Percentiles rank a stretch among this genome's conserved stretches.
phyloP scores from a whole-genome alignment of 176 grass and related monocot species.

The Oryza meridionalis region DNA sequence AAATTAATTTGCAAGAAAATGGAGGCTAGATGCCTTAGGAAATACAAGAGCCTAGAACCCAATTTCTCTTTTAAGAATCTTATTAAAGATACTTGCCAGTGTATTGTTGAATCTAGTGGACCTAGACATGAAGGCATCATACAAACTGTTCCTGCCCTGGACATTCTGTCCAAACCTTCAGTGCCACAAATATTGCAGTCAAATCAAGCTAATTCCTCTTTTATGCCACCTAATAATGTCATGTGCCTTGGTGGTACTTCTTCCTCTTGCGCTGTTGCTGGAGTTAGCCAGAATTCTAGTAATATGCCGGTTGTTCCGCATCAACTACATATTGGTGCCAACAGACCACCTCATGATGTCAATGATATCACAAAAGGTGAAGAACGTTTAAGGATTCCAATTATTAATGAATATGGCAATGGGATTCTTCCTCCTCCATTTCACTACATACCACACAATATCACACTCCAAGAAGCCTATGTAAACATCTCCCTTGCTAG shows the following conservation, averaged over 20 bases:
- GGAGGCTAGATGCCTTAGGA: conserved; percentile 61
- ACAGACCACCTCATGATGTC: conserved; percentile 54
- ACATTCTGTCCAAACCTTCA: conserved; percentile 34
- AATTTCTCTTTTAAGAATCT: conserved; percentile 76
- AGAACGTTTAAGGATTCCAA: conserved; percentile 68
- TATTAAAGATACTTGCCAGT: conserved; percentile 66
- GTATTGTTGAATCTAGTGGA: conserved; percentile 50
- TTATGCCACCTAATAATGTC: conserved; percentile 24
- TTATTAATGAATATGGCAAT: conserved; percentile 44
- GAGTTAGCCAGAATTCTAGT: conserved; percentile 29
- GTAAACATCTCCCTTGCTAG: conserved; percentile 74
- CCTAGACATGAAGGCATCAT: conserved; percentile 39
- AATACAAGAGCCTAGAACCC: conserved; percentile 64
- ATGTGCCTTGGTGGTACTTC: conserved; percentile 26
- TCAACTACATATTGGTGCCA: conserved; percentile 15
- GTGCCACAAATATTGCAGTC: conserved; percentile 27
- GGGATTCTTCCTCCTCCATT: conserved; percentile 67
- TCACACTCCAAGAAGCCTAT: conserved; percentile 66
- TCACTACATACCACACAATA: conserved; percentile 74
- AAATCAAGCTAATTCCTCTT: conserved; percentile 25
- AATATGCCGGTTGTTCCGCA: conserved; percentile 43
- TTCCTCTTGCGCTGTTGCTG: conserved; percentile 21
- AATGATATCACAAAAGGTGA: conserved; percentile 85
- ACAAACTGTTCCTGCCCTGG: conserved; percentile 43
- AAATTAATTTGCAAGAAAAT: conserved; percentile 65